Base-by-base conservation (phyloP, 805 yeast genomes). In the Starmerella roubikii region DNA sequence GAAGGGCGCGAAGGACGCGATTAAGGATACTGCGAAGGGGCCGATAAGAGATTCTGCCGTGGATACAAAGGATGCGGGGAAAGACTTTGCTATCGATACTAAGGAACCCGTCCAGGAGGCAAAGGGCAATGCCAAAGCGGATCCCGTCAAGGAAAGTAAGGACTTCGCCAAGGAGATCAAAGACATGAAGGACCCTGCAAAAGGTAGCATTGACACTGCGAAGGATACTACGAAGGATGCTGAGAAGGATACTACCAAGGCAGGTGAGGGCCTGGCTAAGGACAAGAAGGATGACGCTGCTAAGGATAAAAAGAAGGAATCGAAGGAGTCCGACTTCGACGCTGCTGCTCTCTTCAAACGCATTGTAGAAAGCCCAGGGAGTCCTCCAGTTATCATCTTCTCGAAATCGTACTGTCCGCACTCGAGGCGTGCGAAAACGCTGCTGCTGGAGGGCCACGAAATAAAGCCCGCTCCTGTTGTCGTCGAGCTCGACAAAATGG, bases 401-500 rank as follows among this genome's bases (percentile, higher is more conserved):
- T 68, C 75, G 15, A 71, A 71, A 46, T 61, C 72, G 1, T 63
- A 60, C 52, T 58, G 95, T 61, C 96, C 94, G 23, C 83, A 66
- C 58, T 80, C 93, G 17, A 71, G 69, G 53, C 67, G 65, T 39
- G 68, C 86, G 52, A 91, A 86, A 62, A 65, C 68, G 20, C 62
- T 86, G 32, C 64, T 88, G 33, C 57, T 59, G 16, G 71, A 68
- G 17, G 71, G 73, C 48, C 85, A 82, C 59, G 68, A 68, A 36
- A 72, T 88, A 44, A 66, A 69, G 3, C 98, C 97, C 4, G 60
- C 66, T 24, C 86, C 84, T 3, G 53, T 66, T 5, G 68, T 81
- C 38, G 82, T 88, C 15, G 97, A 88, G 55, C 66, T 88, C 37
- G 96, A 88, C 59, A 67, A 66, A 52, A 93, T 84, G 56, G 66